These are phyloP conservation scores for Bigelowiella natans DNA, from an alignment of 78 protist species.

Conservation along the genomic window DNA sequence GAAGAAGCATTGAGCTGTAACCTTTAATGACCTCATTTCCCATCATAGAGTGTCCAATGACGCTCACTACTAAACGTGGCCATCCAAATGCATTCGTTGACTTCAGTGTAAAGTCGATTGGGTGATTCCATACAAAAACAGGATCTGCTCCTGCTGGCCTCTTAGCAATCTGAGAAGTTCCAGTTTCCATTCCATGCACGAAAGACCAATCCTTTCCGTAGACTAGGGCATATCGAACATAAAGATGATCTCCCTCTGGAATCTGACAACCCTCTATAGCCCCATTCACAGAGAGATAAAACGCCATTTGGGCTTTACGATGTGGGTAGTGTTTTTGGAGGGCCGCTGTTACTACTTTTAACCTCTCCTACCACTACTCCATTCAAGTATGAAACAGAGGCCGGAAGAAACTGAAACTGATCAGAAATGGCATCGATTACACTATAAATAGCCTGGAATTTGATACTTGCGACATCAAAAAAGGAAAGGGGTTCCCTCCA, in stretches of 20 bases:
- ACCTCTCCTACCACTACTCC: no score
- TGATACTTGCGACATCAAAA: no score
- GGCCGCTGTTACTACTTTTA: no score
- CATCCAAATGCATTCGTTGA: neutral
- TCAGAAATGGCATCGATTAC: no score
- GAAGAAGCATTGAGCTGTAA: neutral
- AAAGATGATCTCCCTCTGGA: neutral
- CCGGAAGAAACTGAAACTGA: no score
- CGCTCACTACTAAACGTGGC: neutral
- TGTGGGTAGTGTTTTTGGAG: no score
- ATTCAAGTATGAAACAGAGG: no score
- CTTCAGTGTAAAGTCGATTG: neutral
- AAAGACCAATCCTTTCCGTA: neutral
- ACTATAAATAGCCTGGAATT: no score
- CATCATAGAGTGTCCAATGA: neutral
- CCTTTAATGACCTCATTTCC: neutral
- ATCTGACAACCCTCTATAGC: neutral
- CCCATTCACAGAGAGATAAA: neutral
- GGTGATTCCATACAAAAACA: neutral
- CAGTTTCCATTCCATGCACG: neutral
- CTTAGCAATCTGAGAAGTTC: neutral
- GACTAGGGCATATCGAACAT: neutral
- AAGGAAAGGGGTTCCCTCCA: no score
- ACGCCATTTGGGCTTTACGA: no score
- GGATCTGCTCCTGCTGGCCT: neutral